phyloP scores from a whole-genome alignment of 164 flowering plant species.

The Magnolia changhungtana region DNA sequence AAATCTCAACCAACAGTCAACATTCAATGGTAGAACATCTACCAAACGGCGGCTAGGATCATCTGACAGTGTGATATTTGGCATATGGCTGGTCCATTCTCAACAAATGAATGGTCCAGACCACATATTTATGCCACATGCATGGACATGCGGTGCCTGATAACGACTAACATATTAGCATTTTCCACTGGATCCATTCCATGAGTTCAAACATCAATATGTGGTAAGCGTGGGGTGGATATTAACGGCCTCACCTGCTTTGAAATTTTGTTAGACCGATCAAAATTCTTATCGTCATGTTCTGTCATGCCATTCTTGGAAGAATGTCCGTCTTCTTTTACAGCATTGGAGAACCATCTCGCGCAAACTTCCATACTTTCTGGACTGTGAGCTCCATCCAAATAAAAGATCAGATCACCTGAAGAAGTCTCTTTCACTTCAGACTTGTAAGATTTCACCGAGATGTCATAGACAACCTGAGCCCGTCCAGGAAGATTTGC shows the following conservation, averaged over 20 bases:
- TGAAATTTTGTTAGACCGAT: slow-evolving; percentile 29
- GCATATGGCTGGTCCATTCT: too few relatives aligned
- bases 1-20: too few relatives aligned
- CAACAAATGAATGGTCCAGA: too few relatives aligned
- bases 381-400: slow-evolving; percentile 95
- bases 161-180: too few relatives aligned
- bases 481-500: slow-evolving; percentile 70
- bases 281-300: slow-evolving; percentile 15
- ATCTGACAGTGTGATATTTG: too few relatives aligned
- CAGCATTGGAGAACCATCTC: slow-evolving; percentile 67
- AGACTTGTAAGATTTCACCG: slow-evolving; percentile 11
- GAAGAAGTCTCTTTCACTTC: slow-evolving; percentile 21
- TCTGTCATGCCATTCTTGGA: slow-evolving; percentile 10
- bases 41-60: too few relatives aligned
- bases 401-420: slow-evolving; percentile 68
- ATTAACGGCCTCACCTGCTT: slow-evolving; percentile 43
- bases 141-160: too few relatives aligned
- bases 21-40: too few relatives aligned
- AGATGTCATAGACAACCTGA: slow-evolving; percentile 51
- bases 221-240: too few relatives aligned
- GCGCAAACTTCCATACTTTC: slow-evolving; percentile 93
- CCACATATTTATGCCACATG: too few relatives aligned
- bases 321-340: slow-evolving; percentile 28
- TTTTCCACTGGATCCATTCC: too few relatives aligned
- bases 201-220: too few relatives aligned